These are phyloP conservation scores for Globisporangium abappressorium DNA, from an alignment of 352 stramenopile genomes.

Conservation along the genomic window DNA sequence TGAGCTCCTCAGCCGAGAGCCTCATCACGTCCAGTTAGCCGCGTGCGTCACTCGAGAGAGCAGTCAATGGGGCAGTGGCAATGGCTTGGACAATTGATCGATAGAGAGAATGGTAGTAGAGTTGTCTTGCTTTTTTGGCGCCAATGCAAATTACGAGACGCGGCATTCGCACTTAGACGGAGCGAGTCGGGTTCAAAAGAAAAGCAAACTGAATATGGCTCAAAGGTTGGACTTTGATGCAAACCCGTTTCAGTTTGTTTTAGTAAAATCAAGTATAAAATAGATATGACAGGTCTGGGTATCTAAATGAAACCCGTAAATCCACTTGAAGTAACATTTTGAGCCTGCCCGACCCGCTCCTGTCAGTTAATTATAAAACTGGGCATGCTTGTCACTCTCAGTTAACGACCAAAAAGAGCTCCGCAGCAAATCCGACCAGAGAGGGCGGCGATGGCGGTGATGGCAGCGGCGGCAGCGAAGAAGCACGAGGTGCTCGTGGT, in stretches of 20 bases:
- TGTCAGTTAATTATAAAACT: background rate
- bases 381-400: background rate
- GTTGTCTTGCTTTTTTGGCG: slow-evolving; percentile 11
- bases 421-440: background rate
- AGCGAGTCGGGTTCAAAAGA: background rate
- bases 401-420: background rate
- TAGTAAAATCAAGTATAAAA: background rate
- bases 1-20: slow-evolving; percentile 57
- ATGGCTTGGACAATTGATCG: background rate
- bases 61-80: background rate
- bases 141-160: slow-evolving; percentile 22
- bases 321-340: background rate
- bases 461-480: background rate
- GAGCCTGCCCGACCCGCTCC: background rate
- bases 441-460: slow-evolving; percentile 6
- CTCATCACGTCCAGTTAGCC: slow-evolving; percentile 22
- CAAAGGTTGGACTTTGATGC: background rate
- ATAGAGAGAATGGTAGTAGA: background rate
- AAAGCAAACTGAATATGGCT: background rate
- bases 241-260: background rate
- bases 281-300: background rate
- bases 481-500: slow-evolving; percentile 42
- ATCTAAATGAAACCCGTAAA: background rate
- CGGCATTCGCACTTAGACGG: slow-evolving; percentile 9
- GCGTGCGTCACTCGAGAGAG: background rate